phyloP scores from a whole-genome alignment of 306 rosid genomes.

The Quercus aquifolioides region DNA sequence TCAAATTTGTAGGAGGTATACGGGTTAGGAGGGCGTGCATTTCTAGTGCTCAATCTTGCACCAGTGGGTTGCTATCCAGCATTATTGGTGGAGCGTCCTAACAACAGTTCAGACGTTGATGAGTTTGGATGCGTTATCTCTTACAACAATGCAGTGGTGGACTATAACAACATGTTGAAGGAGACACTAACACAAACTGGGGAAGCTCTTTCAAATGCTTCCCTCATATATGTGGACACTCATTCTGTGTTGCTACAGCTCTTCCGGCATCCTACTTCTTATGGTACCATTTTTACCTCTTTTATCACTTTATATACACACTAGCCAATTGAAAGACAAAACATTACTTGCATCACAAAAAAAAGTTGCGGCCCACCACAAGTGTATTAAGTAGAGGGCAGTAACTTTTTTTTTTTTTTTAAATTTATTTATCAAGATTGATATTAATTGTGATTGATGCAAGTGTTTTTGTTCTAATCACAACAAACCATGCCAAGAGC shows the following conservation, averaged over 20 bases:
- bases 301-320: background rate
- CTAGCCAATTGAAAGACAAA: too few relatives aligned
- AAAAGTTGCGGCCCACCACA: too few relatives aligned
- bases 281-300: conserved; percentile 38
- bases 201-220: conserved; percentile 40
- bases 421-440: too few relatives aligned
- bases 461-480: too few relatives aligned
- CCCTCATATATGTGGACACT: conserved; percentile 63
- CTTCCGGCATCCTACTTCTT: conserved; percentile 50
- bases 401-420: too few relatives aligned
- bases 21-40: conserved; percentile 61
- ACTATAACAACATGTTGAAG: conserved; percentile 56
- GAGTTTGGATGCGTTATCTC: conserved; percentile 65
- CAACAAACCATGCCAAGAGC: too few relatives aligned
- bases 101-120: conserved; percentile 53
- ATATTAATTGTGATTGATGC: too few relatives aligned
- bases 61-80: conserved; percentile 88
- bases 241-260: conserved; percentile 56
- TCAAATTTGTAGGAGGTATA: conserved; percentile 56
- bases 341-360: too few relatives aligned
- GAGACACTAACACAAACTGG: conserved; percentile 38
- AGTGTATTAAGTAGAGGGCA: too few relatives aligned
- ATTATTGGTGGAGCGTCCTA: conserved; percentile 52
- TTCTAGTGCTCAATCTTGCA: conserved; percentile 68
- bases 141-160: conserved; percentile 54